Conservation (phyloP, 2,329 filamentous ascomycete species). For the Aurifilum marmelostoma region DNA sequence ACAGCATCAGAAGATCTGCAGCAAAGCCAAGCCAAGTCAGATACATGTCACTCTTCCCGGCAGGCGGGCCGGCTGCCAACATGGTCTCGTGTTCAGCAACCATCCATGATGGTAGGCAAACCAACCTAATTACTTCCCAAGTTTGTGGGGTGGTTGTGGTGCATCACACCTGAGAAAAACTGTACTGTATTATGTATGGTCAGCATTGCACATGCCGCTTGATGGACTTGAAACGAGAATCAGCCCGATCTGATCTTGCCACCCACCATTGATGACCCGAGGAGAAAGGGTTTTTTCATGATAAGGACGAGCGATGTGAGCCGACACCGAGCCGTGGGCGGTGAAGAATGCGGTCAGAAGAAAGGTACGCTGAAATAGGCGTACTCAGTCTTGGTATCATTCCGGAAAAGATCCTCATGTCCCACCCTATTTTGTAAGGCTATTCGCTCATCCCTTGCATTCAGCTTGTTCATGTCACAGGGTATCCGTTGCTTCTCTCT, state of each 20-base stretch:
- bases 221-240: not conserved
- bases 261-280: not conserved
- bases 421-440: not conserved
- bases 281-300: no score
- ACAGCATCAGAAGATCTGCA: not conserved
- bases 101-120: not conserved
- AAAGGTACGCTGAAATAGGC: not conserved
- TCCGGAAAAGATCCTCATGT: not conserved
- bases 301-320: not conserved
- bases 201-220: not conserved
- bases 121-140: not conserved
- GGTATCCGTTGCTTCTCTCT: not conserved
- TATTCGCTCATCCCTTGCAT: not conserved
- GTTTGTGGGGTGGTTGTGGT: no score
- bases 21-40: not conserved
- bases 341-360: not conserved
- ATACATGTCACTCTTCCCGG: not conserved
- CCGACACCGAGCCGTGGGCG: not conserved
- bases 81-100: not conserved
- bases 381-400: not conserved
- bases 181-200: not conserved
- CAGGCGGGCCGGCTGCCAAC: not conserved
- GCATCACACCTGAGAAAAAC: no score
- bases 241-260: not conserved
- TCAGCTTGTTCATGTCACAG: not conserved